Evolutionary conservation across 106 monocot species (phyloP).

Genomic region (Acorus calamus): DNA sequence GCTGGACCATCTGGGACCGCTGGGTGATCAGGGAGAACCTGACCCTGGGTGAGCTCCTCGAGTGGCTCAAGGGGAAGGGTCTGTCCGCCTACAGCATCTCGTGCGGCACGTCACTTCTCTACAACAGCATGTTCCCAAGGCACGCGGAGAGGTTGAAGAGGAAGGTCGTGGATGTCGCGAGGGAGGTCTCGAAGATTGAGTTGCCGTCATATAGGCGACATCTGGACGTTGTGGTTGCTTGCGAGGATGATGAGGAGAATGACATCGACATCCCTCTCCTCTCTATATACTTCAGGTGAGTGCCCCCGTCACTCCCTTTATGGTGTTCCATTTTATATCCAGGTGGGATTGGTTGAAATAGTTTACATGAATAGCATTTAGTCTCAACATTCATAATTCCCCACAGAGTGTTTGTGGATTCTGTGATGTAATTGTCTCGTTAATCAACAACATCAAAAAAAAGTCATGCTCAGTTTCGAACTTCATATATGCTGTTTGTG

Average conservation of each 20-base stretch:
- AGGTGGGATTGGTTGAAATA: no score
- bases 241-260: constrained; percentile 78
- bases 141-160: constrained; percentile 73
- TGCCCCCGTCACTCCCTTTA: no score
- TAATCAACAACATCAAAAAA: no score
- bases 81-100: constrained; percentile 82
- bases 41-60: constrained; percentile 63
- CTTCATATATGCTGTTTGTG: no score
- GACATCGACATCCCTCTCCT: constrained; percentile 79
- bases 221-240: constrained; percentile 77
- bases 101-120: constrained; percentile 55
- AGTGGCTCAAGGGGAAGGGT: constrained; percentile 61
- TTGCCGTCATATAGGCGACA: constrained; percentile 49
- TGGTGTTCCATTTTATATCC: no score
- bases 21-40: constrained; percentile 56
- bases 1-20: constrained; percentile 90
- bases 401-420: no score
- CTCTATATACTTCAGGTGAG: constrained; percentile 66
- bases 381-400: no score
- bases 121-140: constrained; percentile 76
- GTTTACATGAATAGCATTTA: no score
- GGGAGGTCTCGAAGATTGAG: constrained; percentile 59
- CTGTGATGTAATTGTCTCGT: no score
- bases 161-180: constrained; percentile 62
- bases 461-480: no score